These are phyloP conservation scores for Mucor mucedo DNA, from an alignment of 371 early-diverging fungal genomes.

Conservation along the genomic window DNA sequence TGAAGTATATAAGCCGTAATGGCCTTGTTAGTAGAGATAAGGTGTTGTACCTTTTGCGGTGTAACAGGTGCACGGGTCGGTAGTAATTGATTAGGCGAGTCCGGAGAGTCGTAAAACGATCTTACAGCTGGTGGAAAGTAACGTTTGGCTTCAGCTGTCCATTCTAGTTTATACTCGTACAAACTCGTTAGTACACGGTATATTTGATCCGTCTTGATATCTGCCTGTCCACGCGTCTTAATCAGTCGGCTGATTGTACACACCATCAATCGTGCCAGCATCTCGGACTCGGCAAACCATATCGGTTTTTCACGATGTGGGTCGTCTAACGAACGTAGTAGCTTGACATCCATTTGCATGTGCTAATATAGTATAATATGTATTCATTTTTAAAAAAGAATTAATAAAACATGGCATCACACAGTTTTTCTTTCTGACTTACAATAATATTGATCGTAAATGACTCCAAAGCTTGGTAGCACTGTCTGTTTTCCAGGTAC, in stretches of 20 bases:
- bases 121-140: constrained; percentile 63
- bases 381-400: not conserved
- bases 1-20: constrained; percentile 41
- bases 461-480: constrained; percentile 66
- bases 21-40: constrained; percentile 38
- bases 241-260: constrained; percentile 64
- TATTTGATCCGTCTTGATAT: constrained; percentile 62
- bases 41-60: constrained; percentile 37
- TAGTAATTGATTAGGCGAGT: constrained; percentile 25
- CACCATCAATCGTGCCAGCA: constrained; percentile 64
- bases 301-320: constrained; percentile 63
- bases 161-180: constrained; percentile 59
- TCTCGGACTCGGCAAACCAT: constrained; percentile 74
- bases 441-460: constrained; percentile 68
- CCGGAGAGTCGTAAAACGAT: constrained; percentile 49
- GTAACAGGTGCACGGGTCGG: constrained; percentile 38
- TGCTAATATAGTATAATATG: constrained; percentile 34
- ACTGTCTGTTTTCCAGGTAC: constrained; percentile 67
- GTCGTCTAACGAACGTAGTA: constrained; percentile 64
- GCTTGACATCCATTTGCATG: constrained; percentile 65
- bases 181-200: constrained; percentile 57
- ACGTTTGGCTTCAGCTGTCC: constrained; percentile 58
- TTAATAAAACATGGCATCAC: not conserved
- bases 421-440: constrained; percentile 4
- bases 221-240: constrained; percentile 67